phyloP scores from a whole-genome alignment of 108 stramenopile species.

The Epithemia pelagica region DNA sequence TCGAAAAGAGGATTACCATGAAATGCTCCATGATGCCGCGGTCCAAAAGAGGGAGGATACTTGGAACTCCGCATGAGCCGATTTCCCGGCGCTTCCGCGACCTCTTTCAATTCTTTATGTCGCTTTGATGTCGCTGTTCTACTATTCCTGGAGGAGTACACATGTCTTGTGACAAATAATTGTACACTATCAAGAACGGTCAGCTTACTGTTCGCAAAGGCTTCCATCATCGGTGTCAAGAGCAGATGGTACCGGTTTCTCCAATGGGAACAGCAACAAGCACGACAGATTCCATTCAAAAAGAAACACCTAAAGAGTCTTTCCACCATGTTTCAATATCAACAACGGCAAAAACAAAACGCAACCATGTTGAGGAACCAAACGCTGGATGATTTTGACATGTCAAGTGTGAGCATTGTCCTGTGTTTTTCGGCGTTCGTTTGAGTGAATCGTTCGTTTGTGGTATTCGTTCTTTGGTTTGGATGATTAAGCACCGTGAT shows the following conservation, averaged over 20 bases:
- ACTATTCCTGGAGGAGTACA: neutral
- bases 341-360: neutral
- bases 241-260: neutral
- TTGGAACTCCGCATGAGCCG: too few species aligned
- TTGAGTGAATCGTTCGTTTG: neutral
- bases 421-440: too few species aligned
- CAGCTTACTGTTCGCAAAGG: neutral
- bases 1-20: neutral
- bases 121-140: conserved; percentile 2
- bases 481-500: too few species aligned
- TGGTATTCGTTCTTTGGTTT: neutral
- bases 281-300: too few species aligned
- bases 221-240: neutral
- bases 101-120: neutral
- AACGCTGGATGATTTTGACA: neutral
- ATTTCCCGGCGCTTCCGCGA: conserved; percentile 2
- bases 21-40: too few species aligned
- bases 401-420: neutral
- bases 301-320: too few species aligned
- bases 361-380: neutral
- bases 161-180: neutral
- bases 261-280: neutral
- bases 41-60: too few species aligned
- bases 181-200: neutral
- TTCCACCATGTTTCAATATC: neutral